Base-by-base conservation (phyloP, 2,329 filamentous ascomycete genomes). In the Akanthomyces uredinophilus region DNA sequence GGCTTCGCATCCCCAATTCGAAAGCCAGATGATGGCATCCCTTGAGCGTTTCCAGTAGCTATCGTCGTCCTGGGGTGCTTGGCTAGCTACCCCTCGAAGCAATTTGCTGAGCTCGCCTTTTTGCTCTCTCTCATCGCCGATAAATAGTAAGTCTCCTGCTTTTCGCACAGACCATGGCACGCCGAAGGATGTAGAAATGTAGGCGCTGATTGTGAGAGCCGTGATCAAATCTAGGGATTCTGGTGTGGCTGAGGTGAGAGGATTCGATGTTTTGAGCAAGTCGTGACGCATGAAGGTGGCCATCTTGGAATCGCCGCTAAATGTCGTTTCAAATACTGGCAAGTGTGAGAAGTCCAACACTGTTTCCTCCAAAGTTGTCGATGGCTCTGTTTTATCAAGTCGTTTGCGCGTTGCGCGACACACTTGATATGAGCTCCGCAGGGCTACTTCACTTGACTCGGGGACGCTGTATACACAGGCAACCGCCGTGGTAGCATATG, bases 21-120 rank as follows among this genome's bases (percentile, higher is more conserved):
- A 85, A 35, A 94, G 78, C 90, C 90, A 94, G 4, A 92, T 71
- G 10, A 93, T 73, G 67, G 88, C 86, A 47, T 82, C 82, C 62
- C 89, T 81, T 14, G 83, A 81, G 59, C 77, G 79, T 29, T 80
- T 75, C 87, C 88, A 90, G 64, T 83, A 85, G 39, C 79, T 79
- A 63, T 90, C 87, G 59, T 90, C 86, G 41, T 80, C 81, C 64
- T 82, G 85, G 2, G 82, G 76, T 14, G 78, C 78, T 60, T 79
- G 79, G 53, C 73, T 75, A 55, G 77, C 71, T 24, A 88, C 69
- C 2, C 76, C 74, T 64, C 83, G 81, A 58, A 91, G 76, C n/a
- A 89, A 76, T 65, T 82, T 86, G 20, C 79, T 72, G 5, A 87
- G 79, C 53, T 88, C 79, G 1, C 76, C 73, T 57, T 82, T 82